Evolutionary conservation across 2,329 filamentous ascomycete species (phyloP), one percentile per base, ranked within the genome.

Genomic region (Epichloe elymi): DNA sequence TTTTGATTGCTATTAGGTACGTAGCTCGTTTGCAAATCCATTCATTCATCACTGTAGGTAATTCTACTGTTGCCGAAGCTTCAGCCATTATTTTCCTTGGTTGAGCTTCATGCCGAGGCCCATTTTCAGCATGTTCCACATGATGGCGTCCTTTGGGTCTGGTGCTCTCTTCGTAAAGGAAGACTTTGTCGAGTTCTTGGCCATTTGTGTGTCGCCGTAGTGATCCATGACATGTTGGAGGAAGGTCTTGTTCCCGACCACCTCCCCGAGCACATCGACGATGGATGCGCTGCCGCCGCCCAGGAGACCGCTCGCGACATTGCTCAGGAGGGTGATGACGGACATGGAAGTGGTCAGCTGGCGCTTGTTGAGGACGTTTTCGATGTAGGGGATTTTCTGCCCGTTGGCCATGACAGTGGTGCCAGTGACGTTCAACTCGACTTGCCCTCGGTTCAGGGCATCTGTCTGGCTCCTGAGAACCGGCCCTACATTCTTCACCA

Each of bases 331-430:
- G 3, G 63, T 66, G 26, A 71, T 60, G 35, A 73, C 65, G 0
- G 71, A 65, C 1, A 70, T 57, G 0, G 58, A 58, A 7, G 68
- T 61, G 0, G 60, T 54, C 5, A 75, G 60, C 1, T 57, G 62
- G 40, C 70, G 67, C 0, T 60, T 62, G 52, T 69, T 69, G 39
- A 76, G 58, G 7, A 75, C 65, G 1, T 63, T 58, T 51, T 75
- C 71, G n/a, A 72, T 57, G 48, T 70, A 75, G 1, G 58, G 55
- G 44, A 76, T 69, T 51, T 68, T 70, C 52, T 68, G 17, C 3
- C 71, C 71, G 37, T 73, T 64, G 41, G 70, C 64, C 0, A 67
- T 56, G 1, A 71, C 70, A 1, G 64, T 52, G 46, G 73, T 73
- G 3, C 71, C 71, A 0, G 65, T 65, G 4, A 67, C 65, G 45